Percentiles rank a stretch among this genome's conserved stretches.
These are phyloP conservation scores for Kwoniella sp. DNA, from an alignment of 768 basidiomycete genomes.

Conservation along the genomic window DNA sequence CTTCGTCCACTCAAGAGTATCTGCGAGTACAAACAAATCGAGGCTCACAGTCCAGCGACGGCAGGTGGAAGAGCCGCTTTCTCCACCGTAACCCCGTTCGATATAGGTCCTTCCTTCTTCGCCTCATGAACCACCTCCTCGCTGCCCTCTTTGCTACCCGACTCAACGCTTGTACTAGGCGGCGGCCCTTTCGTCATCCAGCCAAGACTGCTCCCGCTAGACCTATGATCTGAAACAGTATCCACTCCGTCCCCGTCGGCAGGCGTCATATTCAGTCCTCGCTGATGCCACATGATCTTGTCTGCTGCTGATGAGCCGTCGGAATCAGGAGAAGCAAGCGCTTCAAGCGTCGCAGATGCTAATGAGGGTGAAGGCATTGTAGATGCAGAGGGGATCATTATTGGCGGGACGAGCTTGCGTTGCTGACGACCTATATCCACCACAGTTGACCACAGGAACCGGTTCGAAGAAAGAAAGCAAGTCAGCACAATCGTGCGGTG, in stretches of 20 bases:
- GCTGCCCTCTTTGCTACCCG: background rate
- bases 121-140: background rate
- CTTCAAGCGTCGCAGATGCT: slow-evolving; percentile 16
- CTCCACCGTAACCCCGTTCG: background rate
- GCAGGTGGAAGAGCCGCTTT: slow-evolving; percentile 6
- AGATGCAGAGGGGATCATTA: background rate
- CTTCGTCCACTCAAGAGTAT: background rate
- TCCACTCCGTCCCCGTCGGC: slow-evolving; percentile 6
- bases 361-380: slow-evolving; percentile 7
- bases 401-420: slow-evolving; percentile 10
- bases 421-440: slow-evolving; percentile 28
- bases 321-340: slow-evolving; percentile 27
- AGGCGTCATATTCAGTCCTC: slow-evolving; percentile 18
- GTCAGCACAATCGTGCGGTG: background rate
- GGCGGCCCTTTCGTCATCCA: slow-evolving; percentile 33
- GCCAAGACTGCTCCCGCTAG: slow-evolving; percentile 33
- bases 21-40: too few relatives aligned
- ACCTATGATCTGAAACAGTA: slow-evolving; percentile 22
- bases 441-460: too few relatives aligned
- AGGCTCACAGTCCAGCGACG: slow-evolving; percentile 5
- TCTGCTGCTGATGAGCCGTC: slow-evolving; percentile 38
- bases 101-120: background rate
- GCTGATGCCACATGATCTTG: slow-evolving; percentile 35
- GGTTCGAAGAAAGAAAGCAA: background rate
- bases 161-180: slow-evolving; percentile 5